Base-by-base conservation (phyloP, 2,329 filamentous ascomycete genomes). In the Aphanocladium album region DNA sequence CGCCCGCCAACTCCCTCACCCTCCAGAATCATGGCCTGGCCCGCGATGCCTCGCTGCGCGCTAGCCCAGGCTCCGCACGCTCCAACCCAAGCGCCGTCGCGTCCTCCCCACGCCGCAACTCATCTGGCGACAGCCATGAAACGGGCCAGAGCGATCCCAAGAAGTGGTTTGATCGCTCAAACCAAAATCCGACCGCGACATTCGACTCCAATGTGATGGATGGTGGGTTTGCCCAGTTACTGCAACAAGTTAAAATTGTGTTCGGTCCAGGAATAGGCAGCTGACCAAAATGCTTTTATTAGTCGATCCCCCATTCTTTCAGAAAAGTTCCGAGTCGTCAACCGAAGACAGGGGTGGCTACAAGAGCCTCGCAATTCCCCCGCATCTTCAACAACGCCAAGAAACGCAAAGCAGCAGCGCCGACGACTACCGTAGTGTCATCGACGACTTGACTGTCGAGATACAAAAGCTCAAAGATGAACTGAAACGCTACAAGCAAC, bases 361-460 rank as follows among this genome's bases (percentile, higher is more conserved):
- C 64, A 62, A 65, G 64, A 62, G 69, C 35, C 63, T 63, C 52
- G 67, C 63, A 19, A 66, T 45, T 2, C 70, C 66, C 0, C 65
- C 74, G 0, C 72, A 71, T 8, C 72, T 73, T 4, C 67, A 49
- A 47, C 54, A 35, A 3, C 37, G 17, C 11, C 41, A 69, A 0
- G 61, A 70, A 41, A 74, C 75, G 2, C 83, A 73, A 21, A 83
- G 75, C 68, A 90, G 84, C 69, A 88, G 86, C 55, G 85, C 83
- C 30, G 89, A 90, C 60, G 90, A 93, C 60, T 93, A 86, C 62
- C 82, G 91, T 51, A 89, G 89, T 65, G 90, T 96, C 17, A 96
- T 96, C 52, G 91, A 96, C 67, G 91, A 96, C 70, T 74, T 96
- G 62, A 96, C 91, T 0, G 79, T 96, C 27, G 89, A 92, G 69